Base-by-base conservation (phyloP, 1,284 basidiomycete genomes). In the Malassezia nana region DNA sequence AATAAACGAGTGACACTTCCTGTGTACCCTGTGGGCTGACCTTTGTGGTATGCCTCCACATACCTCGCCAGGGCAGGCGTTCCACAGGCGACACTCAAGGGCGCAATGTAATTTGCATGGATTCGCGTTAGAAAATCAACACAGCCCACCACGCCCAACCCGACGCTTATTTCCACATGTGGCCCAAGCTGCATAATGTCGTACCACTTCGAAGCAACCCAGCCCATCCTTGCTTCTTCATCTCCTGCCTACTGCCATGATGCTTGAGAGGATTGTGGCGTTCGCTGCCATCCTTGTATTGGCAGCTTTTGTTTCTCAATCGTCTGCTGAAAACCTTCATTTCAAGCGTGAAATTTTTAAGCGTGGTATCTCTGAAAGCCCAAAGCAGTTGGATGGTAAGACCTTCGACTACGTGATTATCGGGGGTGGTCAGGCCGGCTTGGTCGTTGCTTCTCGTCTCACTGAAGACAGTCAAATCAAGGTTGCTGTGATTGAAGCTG, bases 391-490 rank as follows among this genome's bases (percentile, higher is more conserved):
- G 33, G 35, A 53, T 8, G 56, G 50, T 13, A 29, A 55, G 38
- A 56, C 57, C 2, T 69, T 62, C 48, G 83, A 71, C 62, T 72
- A 69, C 35, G 45, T 72, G 42, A 55, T 72, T 22, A 58, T 69
- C 29, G 69, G 69, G 10, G 69, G 67, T 26, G 92, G 92, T 2
- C 88, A 89, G 24, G 66, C 67, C 3, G 69, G 69, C 22, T 55
- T 72, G 6, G 58, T 59, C 3, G 60, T 72, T 6, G 69, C 69
- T 9, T 56, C 57, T 5, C 59, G 69, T 0, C 59, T 72, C 15
- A 62, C 64, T 0, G 59, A 66, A 28, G 63, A 72, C 46, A 46
- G 58, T 13, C 44, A 59, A 35, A 53, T 69, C 33, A 59, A 55
- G 4, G 69, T 72, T 6, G 65, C 63, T 4, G 68, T 71, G 33